These are phyloP conservation scores for Quercus lobata DNA, from an alignment of 331 rosid genomes.

Conservation along the genomic window DNA sequence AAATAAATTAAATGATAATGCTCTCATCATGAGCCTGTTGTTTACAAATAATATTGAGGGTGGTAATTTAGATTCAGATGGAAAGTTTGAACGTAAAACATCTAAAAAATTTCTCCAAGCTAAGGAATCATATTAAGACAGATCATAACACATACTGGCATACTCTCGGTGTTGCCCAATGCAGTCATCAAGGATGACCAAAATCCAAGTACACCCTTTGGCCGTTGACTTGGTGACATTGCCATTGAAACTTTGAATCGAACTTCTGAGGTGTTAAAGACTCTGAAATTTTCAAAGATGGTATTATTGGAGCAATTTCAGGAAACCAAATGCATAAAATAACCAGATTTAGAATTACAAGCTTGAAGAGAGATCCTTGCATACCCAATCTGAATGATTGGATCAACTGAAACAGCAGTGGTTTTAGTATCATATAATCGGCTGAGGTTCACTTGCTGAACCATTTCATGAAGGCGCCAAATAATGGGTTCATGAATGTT, in stretches of 20 bases:
- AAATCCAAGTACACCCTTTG: constrained; percentile 93
- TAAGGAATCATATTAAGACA: constrained; percentile 4
- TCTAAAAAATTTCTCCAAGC: constrained; percentile 1
- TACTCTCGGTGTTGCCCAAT: constrained; percentile 91
- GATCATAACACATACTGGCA: constrained; percentile 66
- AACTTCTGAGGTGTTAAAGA: constrained; percentile 79
- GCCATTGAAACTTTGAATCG: constrained; percentile 89
- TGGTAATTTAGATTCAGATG: background rate
- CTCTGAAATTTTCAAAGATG: constrained; percentile 49
- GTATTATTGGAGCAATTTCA: constrained; percentile 22
- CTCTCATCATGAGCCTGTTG: constrained; percentile 8
- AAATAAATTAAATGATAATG: background rate
- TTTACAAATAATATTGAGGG: constrained; percentile 1
- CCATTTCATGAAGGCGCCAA: constrained; percentile 98
- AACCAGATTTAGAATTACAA: constrained; percentile 20
- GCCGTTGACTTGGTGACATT: constrained; percentile 94
- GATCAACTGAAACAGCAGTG: constrained; percentile 91
- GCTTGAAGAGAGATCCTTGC: constrained; percentile 21
- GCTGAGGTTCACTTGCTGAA: constrained; percentile 76
- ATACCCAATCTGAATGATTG: constrained; percentile 86
- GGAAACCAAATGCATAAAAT: constrained; percentile 12
- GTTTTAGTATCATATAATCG: constrained; percentile 74
- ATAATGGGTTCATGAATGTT: constrained; percentile 93
- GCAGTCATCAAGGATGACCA: constrained; percentile 99
- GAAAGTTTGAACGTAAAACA: constrained; percentile 5